These are phyloP conservation scores for Venturia aucupariae DNA, from an alignment of 2,329 filamentous ascomycete species.

Conservation along the genomic window DNA sequence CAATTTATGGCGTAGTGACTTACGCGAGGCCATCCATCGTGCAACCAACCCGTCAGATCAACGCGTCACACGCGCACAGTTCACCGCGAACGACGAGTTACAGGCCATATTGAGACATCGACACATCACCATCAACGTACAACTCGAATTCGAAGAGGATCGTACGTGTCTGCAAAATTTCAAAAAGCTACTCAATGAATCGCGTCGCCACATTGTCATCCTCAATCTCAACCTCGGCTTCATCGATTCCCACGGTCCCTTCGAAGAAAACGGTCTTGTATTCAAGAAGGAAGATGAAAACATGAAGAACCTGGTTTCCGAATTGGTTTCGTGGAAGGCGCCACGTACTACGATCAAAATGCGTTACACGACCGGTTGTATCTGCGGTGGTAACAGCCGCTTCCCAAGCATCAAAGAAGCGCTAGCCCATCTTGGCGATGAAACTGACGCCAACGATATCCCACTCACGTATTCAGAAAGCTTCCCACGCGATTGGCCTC, in stretches of 20 bases:
- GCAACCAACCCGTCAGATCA: neutral
- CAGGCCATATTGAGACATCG: neutral
- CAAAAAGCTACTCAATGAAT: neutral
- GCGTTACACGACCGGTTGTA: neutral
- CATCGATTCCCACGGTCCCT: slow-evolving; percentile 1
- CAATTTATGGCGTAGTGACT: slow-evolving; percentile 1
- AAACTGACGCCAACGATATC: neutral
- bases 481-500: neutral
- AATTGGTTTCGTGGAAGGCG: neutral
- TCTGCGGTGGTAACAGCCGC: neutral
- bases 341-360: neutral
- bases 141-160: slow-evolving; percentile 5
- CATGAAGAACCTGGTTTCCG: neutral
- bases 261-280: neutral
- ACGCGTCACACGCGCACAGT: neutral
- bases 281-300: neutral
- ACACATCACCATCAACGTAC: neutral
- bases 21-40: neutral
- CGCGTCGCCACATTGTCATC: neutral
- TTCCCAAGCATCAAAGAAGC: neutral
- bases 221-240: neutral
- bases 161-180: neutral
- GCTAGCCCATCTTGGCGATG: neutral
- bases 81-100: neutral
- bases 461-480: neutral